Conservation (phyloP, 306 rosid species). For the Sophora flavescens region DNA sequence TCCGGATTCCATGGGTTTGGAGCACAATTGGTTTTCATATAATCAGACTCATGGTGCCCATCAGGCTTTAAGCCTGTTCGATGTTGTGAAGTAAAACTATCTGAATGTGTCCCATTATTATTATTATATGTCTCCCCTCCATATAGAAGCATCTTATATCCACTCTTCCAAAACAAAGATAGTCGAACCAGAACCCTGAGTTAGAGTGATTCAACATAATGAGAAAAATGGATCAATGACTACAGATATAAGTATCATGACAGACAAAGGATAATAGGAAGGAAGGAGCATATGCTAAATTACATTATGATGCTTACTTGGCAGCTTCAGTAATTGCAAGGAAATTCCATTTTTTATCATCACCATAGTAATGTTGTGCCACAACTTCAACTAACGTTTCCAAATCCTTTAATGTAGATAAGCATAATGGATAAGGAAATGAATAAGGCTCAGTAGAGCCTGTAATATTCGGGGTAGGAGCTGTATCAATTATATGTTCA, state of each 20-base stretch:
- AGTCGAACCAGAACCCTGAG: slow-evolving; percentile 85
- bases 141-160: slow-evolving; percentile 83
- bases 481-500: slow-evolving; percentile 79
- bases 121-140: slow-evolving; percentile 85
- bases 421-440: slow-evolving; percentile 83
- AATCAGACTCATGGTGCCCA: slow-evolving; percentile 51
- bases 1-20: slow-evolving; percentile 69
- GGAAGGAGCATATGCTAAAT: slow-evolving; percentile 30
- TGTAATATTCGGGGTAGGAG: slow-evolving; percentile 54
- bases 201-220: slow-evolving; percentile 46
- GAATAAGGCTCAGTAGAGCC: slow-evolving; percentile 60
- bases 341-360: slow-evolving; percentile 92
- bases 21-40: slow-evolving; percentile 52
- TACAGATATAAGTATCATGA: background rate
- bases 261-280: slow-evolving; percentile 39
- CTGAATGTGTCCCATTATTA: slow-evolving; percentile 53
- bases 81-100: slow-evolving; percentile 53
- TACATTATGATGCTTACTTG: slow-evolving; percentile 68
- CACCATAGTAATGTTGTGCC: slow-evolving; percentile 87
- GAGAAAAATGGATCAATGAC: slow-evolving; percentile 36
- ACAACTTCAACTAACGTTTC: slow-evolving; percentile 92
- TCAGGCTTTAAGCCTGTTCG: slow-evolving; percentile 47
- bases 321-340: slow-evolving; percentile 84
- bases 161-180: slow-evolving; percentile 83
- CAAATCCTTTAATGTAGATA: slow-evolving; percentile 91